Evolutionary conservation across 225 moss, liverwort and hornwort species (phyloP).

Genomic region (Lunularia cruciata): DNA sequence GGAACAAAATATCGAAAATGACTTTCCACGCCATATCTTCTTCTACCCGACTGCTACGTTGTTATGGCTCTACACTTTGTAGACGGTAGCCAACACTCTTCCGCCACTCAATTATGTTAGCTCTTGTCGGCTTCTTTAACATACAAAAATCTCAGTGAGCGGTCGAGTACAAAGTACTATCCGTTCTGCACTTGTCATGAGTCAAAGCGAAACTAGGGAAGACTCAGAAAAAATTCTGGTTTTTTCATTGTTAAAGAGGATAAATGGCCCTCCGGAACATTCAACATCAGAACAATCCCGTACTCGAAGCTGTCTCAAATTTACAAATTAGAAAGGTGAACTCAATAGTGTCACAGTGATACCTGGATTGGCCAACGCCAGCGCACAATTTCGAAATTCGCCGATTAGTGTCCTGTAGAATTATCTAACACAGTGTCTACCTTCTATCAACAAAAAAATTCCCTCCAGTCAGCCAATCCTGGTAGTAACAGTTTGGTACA

Average conservation of each 20-base stretch:
- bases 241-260: background rate
- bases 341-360: slow-evolving; percentile 14
- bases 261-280: slow-evolving; percentile 13
- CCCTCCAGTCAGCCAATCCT: slow-evolving; percentile 69
- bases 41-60: no score
- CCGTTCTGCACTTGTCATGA: background rate
- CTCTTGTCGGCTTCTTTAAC: background rate
- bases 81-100: background rate
- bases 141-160: background rate
- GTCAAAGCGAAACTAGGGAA: background rate
- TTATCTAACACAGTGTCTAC: slow-evolving; percentile 23
- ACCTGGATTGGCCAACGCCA: slow-evolving; percentile 26
- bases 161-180: background rate
- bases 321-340: slow-evolving; percentile 17
- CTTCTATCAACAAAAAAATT: slow-evolving; percentile 21
- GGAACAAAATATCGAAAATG: slow-evolving; percentile 2
- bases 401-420: slow-evolving; percentile 28
- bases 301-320: slow-evolving; percentile 18
- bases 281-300: slow-evolving; percentile 18
- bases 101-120: background rate
- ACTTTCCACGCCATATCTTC: background rate
- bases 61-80: background rate
- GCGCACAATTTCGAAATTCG: slow-evolving; percentile 31
- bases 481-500: slow-evolving; percentile 93
- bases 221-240: background rate